Evolutionary conservation across 106 monocot genomes (phyloP).

Genomic region (Dendrobium catenatum): DNA sequence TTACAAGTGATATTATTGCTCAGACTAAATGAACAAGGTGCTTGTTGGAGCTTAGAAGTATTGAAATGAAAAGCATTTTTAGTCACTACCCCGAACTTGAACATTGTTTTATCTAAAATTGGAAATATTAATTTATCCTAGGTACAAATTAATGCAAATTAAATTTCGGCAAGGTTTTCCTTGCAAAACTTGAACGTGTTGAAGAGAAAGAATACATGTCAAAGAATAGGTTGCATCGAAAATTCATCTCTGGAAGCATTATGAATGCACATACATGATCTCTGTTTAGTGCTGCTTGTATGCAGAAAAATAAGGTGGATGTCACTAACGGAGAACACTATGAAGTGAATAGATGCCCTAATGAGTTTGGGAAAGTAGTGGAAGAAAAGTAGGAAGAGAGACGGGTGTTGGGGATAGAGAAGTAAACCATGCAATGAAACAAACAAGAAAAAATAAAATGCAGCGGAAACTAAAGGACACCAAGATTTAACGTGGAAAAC

Average conservation of each 20-base stretch:
- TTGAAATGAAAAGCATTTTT: background rate
- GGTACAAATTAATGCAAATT: background rate
- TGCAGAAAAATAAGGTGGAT: background rate
- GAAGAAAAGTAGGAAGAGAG: background rate
- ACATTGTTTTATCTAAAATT: background rate
- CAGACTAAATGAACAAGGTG: background rate
- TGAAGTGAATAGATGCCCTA: background rate
- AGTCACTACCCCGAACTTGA: background rate
- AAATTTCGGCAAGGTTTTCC: background rate
- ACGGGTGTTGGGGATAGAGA: too few relatives aligned
- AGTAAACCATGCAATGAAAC: too few relatives aligned
- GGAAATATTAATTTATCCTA: background rate
- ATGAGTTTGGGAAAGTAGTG: background rate
- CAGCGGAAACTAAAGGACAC: too few relatives aligned
- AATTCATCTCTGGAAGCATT: too few relatives aligned
- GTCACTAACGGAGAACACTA: background rate
- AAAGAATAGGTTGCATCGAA: background rate
- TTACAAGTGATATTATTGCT: background rate
- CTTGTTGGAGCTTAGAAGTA: background rate
- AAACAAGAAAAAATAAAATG: too few relatives aligned
- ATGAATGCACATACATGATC: too few relatives aligned
- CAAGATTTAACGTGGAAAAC: too few relatives aligned
- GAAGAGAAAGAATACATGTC: background rate
- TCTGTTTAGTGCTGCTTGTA: too few relatives aligned
- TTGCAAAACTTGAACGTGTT: background rate